Base-by-base conservation (phyloP, 805 yeast species). In the Saturnispora mendoncae region DNA sequence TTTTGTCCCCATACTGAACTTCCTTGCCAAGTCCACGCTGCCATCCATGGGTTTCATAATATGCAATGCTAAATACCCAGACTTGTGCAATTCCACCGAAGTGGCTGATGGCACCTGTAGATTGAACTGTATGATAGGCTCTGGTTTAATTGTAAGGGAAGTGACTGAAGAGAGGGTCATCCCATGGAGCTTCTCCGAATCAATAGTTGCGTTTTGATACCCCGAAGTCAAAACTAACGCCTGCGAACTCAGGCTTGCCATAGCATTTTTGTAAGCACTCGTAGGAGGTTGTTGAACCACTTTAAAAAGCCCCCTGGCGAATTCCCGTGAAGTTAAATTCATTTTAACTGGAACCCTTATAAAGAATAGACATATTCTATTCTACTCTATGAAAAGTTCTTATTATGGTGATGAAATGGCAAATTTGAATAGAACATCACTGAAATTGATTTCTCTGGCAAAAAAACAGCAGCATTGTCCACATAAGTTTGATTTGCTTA, bases 101-200 rank as follows among this genome's bases (percentile, higher is more conserved):
- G 97, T 88, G 25, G 79, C 70, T 4, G 95, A 84, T 0, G 97
- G 97, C 12, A 78, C 64, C 58, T 84, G 94, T 29, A 90, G 65
- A 57, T 90, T 90, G 65, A 90, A 88, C 52, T 85, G 92, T 1
- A 90, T 54, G 41, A 88, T 61, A 1, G 95, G 94, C 12, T 67
- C 68, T 0, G 96, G 96, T 36, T 71, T 67, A 23, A 87, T 72
- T 0, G 94, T 78, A 12, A 90, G 63, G 1, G 97, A 87, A 10
- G 85, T 75, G 33, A 87, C 84, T 1, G 95, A 85, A 2, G 95
- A 83, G 2, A 90, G 65, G 0, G 97, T 86, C 67, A 84, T 76
- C 0, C 97, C 97, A 60, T 72, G 81, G 29, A 68, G 60, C 36
- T 52, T 36, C 35, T 54, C 26, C 39, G 50, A 43, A 6, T 48